Evolutionary conservation across 805 yeast genomes (phyloP).

Genomic region (Maudiozyma barnettii): DNA sequence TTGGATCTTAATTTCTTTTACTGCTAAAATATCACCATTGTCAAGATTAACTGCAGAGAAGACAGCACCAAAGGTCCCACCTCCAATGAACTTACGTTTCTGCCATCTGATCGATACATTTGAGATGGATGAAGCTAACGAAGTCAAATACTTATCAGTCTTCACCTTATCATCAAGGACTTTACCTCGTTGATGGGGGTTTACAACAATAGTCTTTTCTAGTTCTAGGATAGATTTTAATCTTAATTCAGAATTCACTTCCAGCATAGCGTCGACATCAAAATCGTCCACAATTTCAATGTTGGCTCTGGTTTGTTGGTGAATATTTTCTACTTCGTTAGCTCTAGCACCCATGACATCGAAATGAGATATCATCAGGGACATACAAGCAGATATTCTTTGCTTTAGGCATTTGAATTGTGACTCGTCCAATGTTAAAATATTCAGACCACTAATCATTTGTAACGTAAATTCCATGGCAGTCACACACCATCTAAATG

Average conservation of each 20-base stretch:
- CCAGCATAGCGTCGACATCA: conserved; percentile 45
- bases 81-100: conserved; percentile 86
- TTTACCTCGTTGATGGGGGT: conserved; percentile 59
- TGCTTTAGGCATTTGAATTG: conserved; percentile 64
- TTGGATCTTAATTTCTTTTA: conserved; percentile 86
- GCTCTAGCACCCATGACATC: conserved; percentile 98
- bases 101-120: conserved; percentile 95
- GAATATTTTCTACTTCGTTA: conserved; percentile 41
- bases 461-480: conserved; percentile 96
- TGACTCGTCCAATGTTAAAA: conserved; percentile 65
- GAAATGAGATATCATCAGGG: conserved; percentile 85
- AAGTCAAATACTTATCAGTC: conserved; percentile 78
- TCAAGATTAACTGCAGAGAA: conserved; percentile 87
- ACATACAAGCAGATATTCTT: conserved; percentile 91
- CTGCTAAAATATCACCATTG: conserved; percentile 94
- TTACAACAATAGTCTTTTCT: conserved; percentile 42
- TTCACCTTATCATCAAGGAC: conserved; percentile 81
- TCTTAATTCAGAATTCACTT: conserved; percentile 56
- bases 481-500: conserved; percentile 92
- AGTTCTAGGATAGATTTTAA: conserved; percentile 54
- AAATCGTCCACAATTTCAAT: conserved; percentile 34
- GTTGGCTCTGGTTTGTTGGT: conserved; percentile 24
- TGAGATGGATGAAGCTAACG: conserved; percentile 81
- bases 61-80: conserved; percentile 93
- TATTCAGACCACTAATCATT: conserved; percentile 84